Conservation (phyloP, 148 eudicot species). For the Rhododendron ferrugineum region DNA sequence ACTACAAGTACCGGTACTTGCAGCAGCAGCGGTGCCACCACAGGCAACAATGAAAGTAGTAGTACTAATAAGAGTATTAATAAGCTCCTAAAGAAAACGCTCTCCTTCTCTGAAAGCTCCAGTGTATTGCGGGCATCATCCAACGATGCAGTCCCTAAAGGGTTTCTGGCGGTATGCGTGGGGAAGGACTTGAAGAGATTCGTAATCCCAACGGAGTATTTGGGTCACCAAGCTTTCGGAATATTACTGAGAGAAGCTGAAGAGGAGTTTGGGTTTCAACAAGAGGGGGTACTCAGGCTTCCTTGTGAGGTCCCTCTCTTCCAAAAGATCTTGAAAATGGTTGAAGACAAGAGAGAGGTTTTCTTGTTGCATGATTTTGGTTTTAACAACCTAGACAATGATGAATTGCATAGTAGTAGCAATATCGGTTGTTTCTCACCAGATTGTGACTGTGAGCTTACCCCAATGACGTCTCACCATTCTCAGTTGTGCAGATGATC, state of each 20-base stretch:
- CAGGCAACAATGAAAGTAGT: slow-evolving; percentile 17
- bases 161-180: slow-evolving; percentile 68
- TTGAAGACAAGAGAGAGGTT: slow-evolving; percentile 36
- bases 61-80: slow-evolving; percentile 51
- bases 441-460: slow-evolving; percentile 28
- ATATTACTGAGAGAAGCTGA: slow-evolving; percentile 71
- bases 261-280: slow-evolving; percentile 91
- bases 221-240: slow-evolving; percentile 64
- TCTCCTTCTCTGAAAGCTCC: slow-evolving; percentile 62
- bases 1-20: slow-evolving; percentile 10
- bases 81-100: slow-evolving; percentile 68
- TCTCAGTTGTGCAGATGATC: slow-evolving; percentile 45
- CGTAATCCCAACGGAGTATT: slow-evolving; percentile 65
- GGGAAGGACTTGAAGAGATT: slow-evolving; percentile 73
- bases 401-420: neutral
- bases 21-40: neutral
- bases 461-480: slow-evolving; percentile 15
- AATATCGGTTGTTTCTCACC: slow-evolving; percentile 30
- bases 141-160: slow-evolving; percentile 49
- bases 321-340: slow-evolving; percentile 59
- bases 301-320: slow-evolving; percentile 68
- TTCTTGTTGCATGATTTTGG: slow-evolving; percentile 16
- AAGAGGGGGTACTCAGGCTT: slow-evolving; percentile 75
- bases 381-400: neutral
- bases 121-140: neutral